Conservation (phyloP, 2,329 filamentous ascomycete genomes). For the Tolypocladium ophioglossoides region DNA sequence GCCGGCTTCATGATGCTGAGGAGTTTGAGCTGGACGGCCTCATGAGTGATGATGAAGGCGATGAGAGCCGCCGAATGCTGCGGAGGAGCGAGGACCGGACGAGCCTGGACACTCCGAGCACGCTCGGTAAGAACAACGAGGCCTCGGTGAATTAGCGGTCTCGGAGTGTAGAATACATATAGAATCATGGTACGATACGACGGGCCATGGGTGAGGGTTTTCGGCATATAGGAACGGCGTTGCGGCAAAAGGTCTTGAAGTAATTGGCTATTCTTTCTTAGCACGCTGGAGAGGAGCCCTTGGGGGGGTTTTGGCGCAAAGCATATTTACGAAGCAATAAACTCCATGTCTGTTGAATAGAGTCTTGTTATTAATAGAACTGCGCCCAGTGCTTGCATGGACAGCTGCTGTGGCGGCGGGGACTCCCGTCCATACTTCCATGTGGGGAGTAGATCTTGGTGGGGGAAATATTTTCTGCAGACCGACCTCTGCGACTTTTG, state of each 20-base stretch:
- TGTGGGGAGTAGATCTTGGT: neutral
- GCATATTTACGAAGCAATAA: neutral
- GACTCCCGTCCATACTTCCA: neutral
- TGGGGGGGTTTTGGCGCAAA: neutral
- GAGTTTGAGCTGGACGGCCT: conserved; percentile 90
- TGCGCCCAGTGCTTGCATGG: too few relatives aligned
- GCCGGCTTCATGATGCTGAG: conserved; percentile 66
- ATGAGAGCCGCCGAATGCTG: conserved; percentile 30
- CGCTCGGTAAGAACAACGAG: conserved; percentile 22
- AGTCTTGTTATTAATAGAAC: neutral
- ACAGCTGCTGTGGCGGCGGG: neutral
- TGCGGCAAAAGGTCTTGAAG: neutral
- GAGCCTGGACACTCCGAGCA: conserved; percentile 31
- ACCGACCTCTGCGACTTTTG: neutral
- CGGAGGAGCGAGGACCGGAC: conserved; percentile 18
- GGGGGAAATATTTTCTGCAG: neutral
- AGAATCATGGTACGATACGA: neutral
- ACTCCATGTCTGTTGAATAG: neutral
- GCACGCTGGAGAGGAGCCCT: too few relatives aligned
- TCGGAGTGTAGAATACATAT: neutral
- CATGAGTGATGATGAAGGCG: conserved; percentile 79
- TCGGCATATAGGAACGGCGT: neutral
- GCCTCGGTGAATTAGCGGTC: conserved; percentile 12
- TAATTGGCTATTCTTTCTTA: neutral
- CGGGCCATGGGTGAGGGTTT: neutral